Conservation (phyloP, 257 asterid species). For the Verbascum thapsus region DNA sequence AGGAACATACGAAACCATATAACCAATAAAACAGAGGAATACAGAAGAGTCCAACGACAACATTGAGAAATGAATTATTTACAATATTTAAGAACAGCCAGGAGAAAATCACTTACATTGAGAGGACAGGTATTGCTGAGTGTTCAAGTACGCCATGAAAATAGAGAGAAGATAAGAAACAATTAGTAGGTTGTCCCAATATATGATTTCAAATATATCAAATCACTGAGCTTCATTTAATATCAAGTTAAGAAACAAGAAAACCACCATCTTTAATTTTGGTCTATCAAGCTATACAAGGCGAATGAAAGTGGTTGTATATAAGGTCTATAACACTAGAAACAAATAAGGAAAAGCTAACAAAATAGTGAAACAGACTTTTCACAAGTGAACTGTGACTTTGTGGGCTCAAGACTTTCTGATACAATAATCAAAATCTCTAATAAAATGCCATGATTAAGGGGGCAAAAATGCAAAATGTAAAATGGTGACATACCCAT, state of each 20-base stretch:
- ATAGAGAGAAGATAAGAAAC: slow-evolving; percentile 30
- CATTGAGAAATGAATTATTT: neutral
- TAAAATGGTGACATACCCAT: slow-evolving; percentile 66
- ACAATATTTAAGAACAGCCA: slow-evolving; percentile 14
- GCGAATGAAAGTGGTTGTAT: no score
- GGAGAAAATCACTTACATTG: slow-evolving; percentile 68
- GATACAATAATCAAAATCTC: neutral
- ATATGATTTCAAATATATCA: slow-evolving; percentile 14
- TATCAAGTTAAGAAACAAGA: slow-evolving; percentile 14
- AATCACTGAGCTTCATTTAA: slow-evolving; percentile 16
- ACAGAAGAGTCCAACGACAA: neutral
- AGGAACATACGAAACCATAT: slow-evolving; percentile 11
- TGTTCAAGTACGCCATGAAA: slow-evolving; percentile 37
- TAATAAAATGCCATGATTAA: slow-evolving; percentile 24
- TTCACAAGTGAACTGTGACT: neutral
- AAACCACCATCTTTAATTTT: neutral
- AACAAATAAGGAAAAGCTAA: neutral
- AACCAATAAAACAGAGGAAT: slow-evolving; percentile 6
- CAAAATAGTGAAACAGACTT: neutral
- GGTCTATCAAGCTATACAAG: no score
- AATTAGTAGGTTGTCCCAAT: slow-evolving; percentile 29
- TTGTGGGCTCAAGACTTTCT: neutral
- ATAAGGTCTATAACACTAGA: no score
- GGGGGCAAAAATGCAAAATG: neutral
- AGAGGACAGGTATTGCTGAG: slow-evolving; percentile 96